These are phyloP conservation scores for Ramaria sp. DNA, from an alignment of 768 basidiomycete genomes.

Conservation along the genomic window DNA sequence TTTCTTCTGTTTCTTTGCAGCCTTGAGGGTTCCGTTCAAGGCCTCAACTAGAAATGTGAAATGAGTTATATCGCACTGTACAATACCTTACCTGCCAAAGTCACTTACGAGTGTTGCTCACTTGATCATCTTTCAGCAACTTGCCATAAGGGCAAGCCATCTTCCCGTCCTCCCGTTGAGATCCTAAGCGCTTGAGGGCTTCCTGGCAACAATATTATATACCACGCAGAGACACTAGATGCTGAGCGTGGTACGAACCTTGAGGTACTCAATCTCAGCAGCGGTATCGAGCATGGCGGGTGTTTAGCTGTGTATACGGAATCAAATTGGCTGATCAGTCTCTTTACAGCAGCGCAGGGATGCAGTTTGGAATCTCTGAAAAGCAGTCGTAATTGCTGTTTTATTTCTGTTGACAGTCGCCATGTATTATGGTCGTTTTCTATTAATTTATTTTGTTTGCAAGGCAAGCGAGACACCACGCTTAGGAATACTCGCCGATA, in stretches of 20 bases:
- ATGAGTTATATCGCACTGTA: not conserved
- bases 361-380: no score
- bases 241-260: not conserved
- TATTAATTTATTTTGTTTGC: no score
- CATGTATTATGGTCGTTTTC: no score
- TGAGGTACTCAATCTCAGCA: not conserved
- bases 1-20: constrained; percentile 3
- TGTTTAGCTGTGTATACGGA: no score
- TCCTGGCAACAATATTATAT: not conserved
- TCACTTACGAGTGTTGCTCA: constrained; percentile 1
- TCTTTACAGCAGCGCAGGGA: no score
- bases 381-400: no score
- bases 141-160: not conserved
- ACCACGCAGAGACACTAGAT: not conserved
- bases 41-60: not conserved
- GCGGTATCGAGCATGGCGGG: not conserved
- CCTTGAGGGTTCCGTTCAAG: not conserved
- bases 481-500: no score
- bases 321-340: no score
- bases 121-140: not conserved
- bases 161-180: not conserved
- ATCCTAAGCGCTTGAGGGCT: not conserved
- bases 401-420: no score
- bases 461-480: no score
- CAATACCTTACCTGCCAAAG: not conserved